phyloP scores from a whole-genome alignment of 2,329 filamentous ascomycete genomes.

The Ceratocystiopsis minuta region DNA sequence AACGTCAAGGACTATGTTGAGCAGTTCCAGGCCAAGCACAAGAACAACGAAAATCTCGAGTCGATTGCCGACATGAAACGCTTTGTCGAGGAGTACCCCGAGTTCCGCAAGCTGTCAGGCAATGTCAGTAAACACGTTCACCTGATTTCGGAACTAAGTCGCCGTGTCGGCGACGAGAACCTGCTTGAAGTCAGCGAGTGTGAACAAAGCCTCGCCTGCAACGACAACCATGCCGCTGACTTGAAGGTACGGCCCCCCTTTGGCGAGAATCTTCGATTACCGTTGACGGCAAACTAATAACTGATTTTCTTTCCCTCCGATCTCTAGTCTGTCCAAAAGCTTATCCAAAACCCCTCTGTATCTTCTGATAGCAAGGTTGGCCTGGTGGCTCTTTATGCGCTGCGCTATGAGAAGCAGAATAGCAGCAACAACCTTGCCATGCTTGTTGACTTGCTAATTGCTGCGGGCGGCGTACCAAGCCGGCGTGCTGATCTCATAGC shows the following conservation, averaged over 20 bases:
- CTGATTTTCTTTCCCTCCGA: no score
- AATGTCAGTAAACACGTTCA: constrained; percentile 99
- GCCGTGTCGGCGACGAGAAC: constrained; percentile 68
- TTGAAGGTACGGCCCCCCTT: constrained; percentile 44
- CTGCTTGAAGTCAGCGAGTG: constrained; percentile 93
- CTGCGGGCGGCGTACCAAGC: constrained; percentile 63
- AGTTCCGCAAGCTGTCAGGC: constrained; percentile 89
- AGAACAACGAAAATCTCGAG: constrained; percentile 88
- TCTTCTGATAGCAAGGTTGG: constrained; percentile 70
- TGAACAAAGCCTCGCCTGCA: constrained; percentile 91
- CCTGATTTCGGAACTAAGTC: constrained; percentile 79
- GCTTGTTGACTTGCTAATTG: constrained; percentile 68
- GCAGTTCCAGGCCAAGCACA: constrained; percentile 95
- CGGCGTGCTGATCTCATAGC: constrained; percentile 63
- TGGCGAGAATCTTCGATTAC: no score
- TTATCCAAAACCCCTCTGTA: constrained; percentile 67
- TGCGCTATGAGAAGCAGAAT: constrained; percentile 78
- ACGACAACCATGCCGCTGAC: constrained; percentile 82
- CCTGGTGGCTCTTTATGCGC: constrained; percentile 81
- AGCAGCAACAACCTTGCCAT: constrained; percentile 65
- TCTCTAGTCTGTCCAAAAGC: constrained; percentile 60
- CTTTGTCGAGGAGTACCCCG: constrained; percentile 96
- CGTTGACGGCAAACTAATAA: background rate
- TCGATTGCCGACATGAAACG: constrained; percentile 98
- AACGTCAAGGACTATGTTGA: constrained; percentile 98